Base-by-base conservation (phyloP, 345 rosid genomes). In the Hypericum androsaemum region DNA sequence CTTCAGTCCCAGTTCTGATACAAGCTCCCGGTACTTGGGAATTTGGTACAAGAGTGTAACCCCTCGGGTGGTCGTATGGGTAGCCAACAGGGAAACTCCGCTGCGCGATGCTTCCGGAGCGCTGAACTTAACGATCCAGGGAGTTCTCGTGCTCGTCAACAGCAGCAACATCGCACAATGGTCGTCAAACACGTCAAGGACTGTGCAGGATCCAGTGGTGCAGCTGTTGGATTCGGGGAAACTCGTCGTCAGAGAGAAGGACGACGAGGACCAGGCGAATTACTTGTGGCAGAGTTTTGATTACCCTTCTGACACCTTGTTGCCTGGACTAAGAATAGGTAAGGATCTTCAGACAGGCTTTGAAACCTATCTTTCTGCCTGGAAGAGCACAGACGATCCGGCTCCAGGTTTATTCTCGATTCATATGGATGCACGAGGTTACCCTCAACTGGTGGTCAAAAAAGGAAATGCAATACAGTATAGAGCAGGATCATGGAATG, bases 401-500 rank as follows among this genome's bases (percentile, higher is more conserved):
- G 22, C 50, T 8, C 28, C 15, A 7, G 50, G 50, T 32, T 7
- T 13, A 7, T 46, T 46, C 50, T 1, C 32, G 9, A 32, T 46
- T 10, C 50, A 13, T 32, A 37, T 56, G 5, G 60, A 56, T 35
- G 22, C 52, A n/a, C 17, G 5, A 0, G 60, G 60, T 4, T 36
- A 5, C 3, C 60, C 60, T 7, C 60, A 56, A 11, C 41, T 56
- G 2, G 6, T 56, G 3, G 5, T 56, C 12, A 45, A 10, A 12
- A 56, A 45, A 28, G 60, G 51, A 0, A 0, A 39, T 7, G 7
- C 5, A 35, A 43, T 45, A 6, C 12, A 16, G 4, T 37, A 12
- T 12, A 12, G 60, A 36, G 42, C 37, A 1, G 60, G 52, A 35
- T 45, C 60, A 5, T 56, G 60, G 60, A 56, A 56, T 45, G 60